Conservation (phyloP, 208 protist genomes). For the Giardia duodenalis region DNA sequence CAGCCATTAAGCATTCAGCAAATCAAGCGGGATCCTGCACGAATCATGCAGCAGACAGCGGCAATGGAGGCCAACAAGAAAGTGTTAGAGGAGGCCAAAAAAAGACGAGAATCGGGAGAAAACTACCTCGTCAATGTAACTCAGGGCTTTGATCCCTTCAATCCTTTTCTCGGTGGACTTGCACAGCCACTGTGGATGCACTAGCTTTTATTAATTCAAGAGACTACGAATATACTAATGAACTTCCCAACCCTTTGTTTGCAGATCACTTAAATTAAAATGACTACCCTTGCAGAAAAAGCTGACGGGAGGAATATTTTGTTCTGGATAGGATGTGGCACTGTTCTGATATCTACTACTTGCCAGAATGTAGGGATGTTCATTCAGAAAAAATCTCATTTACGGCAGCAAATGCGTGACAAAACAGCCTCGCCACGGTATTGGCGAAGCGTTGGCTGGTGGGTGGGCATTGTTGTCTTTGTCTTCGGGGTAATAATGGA, state of each 20-base stretch:
- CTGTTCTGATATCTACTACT: background rate
- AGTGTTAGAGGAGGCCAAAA: background rate
- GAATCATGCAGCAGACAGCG: background rate
- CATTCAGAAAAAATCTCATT: background rate
- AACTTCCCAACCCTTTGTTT: too few relatives aligned
- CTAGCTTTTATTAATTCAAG: too few relatives aligned
- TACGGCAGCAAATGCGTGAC: background rate
- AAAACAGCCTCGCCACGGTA: background rate
- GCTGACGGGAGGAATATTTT: background rate
- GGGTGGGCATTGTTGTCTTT: background rate
- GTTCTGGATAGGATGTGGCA: background rate
- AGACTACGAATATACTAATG: too few relatives aligned
- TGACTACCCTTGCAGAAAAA: too few relatives aligned
- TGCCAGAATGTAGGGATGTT: slow-evolving; percentile 6
- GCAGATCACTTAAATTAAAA: too few relatives aligned
- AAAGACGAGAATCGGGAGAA: background rate
- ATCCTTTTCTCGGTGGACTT: background rate
- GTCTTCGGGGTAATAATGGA: background rate
- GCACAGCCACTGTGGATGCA: background rate
- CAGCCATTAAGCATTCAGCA: background rate
- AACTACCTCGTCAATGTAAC: background rate
- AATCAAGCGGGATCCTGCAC: background rate
- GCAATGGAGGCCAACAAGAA: background rate
- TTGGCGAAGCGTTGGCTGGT: background rate
- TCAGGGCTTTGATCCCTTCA: background rate